These are phyloP conservation scores for Marsdenia floribunda DNA, from an alignment of 257 asterid genomes.

Conservation along the genomic window DNA sequence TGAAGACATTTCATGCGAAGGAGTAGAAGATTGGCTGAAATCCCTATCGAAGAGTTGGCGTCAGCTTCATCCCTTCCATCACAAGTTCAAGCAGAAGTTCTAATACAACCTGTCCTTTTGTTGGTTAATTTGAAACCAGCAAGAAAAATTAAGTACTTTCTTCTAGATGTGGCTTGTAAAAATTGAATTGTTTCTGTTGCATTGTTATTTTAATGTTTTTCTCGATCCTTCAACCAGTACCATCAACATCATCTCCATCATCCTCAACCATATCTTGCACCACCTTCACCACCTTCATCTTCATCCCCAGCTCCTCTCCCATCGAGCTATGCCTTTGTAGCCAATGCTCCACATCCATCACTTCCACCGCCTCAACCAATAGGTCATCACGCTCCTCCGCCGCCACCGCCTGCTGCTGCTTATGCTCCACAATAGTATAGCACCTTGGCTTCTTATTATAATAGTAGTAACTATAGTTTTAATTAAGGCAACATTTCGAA, in stretches of 20 bases:
- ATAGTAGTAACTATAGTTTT: constrained; percentile 22
- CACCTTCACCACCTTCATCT: constrained; percentile 9
- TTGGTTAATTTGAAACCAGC: no score
- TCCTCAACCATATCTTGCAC: constrained; percentile 17
- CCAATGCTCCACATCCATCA: constrained; percentile 45
- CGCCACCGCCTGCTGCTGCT: constrained; percentile 28
- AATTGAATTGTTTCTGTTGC: no score
- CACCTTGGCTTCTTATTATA: constrained; percentile 13
- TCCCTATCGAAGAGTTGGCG: no score
- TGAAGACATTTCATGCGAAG: no score
- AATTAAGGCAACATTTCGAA: constrained; percentile 34
- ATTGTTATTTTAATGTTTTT: no score
- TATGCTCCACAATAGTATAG: constrained; percentile 28
- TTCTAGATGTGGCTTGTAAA: no score
- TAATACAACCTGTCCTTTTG: no score
- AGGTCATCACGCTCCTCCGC: constrained; percentile 17
- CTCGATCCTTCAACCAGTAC: no score
- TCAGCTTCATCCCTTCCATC: no score
- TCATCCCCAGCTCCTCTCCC: constrained; percentile 17
- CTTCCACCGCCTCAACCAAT: constrained; percentile 26
- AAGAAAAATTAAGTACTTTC: no score
- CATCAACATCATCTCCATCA: constrained; percentile 19
- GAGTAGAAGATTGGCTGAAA: no score
- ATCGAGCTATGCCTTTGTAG: constrained; percentile 40
- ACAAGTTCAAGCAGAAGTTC: no score